These are phyloP conservation scores for Teratosphaeria epicoccoides DNA, from an alignment of 2,329 filamentous ascomycete genomes.

Conservation along the genomic window DNA sequence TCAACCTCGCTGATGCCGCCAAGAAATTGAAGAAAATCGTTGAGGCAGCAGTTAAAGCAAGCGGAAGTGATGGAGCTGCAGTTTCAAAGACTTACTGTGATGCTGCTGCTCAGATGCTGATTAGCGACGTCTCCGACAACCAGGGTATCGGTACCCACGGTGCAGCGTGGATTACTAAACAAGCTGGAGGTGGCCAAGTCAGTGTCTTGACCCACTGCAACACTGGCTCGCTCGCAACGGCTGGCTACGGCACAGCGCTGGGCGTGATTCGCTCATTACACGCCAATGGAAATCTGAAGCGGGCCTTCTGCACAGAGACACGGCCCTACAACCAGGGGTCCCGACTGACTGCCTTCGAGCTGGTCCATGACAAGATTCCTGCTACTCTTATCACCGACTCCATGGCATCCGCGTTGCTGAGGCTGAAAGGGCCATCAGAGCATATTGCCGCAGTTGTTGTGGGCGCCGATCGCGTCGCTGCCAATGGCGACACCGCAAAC, in stretches of 20 bases:
- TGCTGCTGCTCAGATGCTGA: slow-evolving; percentile 76
- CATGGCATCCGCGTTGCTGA: slow-evolving; percentile 84
- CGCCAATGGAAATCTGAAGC: slow-evolving; percentile 53
- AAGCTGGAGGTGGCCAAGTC: slow-evolving; percentile 45
- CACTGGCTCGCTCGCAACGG: slow-evolving; percentile 90
- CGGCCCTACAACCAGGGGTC: slow-evolving; percentile 97
- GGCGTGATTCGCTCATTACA: slow-evolving; percentile 84
- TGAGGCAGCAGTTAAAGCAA: slow-evolving; percentile 36
- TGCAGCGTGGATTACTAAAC: slow-evolving; percentile 68
- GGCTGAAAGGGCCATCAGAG: slow-evolving; percentile 46
- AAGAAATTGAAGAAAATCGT: slow-evolving; percentile 62
- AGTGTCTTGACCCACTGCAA: slow-evolving; percentile 97
- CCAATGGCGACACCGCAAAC: slow-evolving; percentile 96
- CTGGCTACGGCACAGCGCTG: slow-evolving; percentile 91
- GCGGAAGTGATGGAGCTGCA: slow-evolving; percentile 36
- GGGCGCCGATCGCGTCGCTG: slow-evolving; percentile 86
- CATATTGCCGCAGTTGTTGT: slow-evolving; percentile 82
- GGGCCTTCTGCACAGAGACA: slow-evolving; percentile 94
- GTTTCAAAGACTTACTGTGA: slow-evolving; percentile 63
- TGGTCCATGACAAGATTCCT: slow-evolving; percentile 88
- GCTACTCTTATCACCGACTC: slow-evolving; percentile 90
- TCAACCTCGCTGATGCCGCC: slow-evolving; percentile 87
- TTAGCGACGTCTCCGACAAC: slow-evolving; percentile 80
- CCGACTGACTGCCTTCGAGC: slow-evolving; percentile 85
- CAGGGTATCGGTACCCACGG: slow-evolving; percentile 73